Conservation (phyloP, 2,329 filamentous ascomycete genomes). For the Aureobasidium sp. region DNA sequence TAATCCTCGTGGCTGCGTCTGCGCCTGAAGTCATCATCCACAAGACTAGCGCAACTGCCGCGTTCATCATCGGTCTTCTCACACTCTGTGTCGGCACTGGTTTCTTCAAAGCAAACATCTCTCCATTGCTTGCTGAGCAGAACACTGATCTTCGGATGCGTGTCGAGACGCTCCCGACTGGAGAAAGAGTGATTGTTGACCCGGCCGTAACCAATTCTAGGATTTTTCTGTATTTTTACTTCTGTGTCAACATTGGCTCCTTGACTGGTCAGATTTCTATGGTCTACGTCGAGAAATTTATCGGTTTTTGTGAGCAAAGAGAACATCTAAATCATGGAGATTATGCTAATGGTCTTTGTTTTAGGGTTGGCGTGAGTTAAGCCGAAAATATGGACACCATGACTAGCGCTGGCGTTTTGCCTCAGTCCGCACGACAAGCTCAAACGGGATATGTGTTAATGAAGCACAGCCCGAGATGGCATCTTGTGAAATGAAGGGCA, state of each 20-base stretch:
- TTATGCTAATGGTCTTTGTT: neutral
- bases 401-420: no score
- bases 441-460: no score
- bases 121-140: slow-evolving; percentile 41
- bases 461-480: no score
- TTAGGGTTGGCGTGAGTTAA: neutral
- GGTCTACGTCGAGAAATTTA: slow-evolving; percentile 57
- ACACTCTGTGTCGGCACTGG: slow-evolving; percentile 38
- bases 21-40: slow-evolving; percentile 24
- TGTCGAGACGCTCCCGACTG: slow-evolving; percentile 32
- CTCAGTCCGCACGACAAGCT: no score
- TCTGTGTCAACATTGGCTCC: slow-evolving; percentile 64
- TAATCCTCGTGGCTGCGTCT: slow-evolving; percentile 27
- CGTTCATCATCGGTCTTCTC: slow-evolving; percentile 36
- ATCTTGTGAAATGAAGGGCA: no score
- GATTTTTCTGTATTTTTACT: slow-evolving; percentile 57
- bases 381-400: no score
- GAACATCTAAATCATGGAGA: no score
- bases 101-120: slow-evolving; percentile 69
- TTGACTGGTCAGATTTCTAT: slow-evolving; percentile 57
- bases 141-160: slow-evolving; percentile 34
- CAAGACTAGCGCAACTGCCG: slow-evolving; percentile 30
- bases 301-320: slow-evolving; percentile 48
- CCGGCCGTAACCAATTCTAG: slow-evolving; percentile 40
- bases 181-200: slow-evolving; percentile 41